These are phyloP conservation scores for Aschersonia sp. DNA, from an alignment of 2,329 filamentous ascomycete species.

Conservation along the genomic window DNA sequence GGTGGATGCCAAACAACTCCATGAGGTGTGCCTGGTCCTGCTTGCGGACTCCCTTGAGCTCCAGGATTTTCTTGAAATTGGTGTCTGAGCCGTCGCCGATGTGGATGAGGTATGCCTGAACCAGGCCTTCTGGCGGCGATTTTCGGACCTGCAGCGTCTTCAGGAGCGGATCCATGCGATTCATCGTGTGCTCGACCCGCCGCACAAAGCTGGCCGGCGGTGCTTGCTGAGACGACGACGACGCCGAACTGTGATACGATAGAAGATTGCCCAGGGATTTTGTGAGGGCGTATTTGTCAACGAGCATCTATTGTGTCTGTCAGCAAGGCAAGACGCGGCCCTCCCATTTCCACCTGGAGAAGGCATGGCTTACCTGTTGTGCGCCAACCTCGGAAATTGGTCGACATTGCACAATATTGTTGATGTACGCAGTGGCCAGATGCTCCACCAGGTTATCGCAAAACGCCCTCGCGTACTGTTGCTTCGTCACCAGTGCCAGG, in stretches of 20 bases:
- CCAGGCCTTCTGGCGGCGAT: conserved; percentile 80
- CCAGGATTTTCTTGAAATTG: conserved; percentile 93
- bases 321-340: not conserved
- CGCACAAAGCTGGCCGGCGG: conserved; percentile 57
- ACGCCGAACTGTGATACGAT: conserved; percentile 40
- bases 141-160: conserved; percentile 93
- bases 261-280: conserved; percentile 63
- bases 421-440: conserved; percentile 63
- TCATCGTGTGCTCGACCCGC: conserved; percentile 71
- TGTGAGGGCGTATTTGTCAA: conserved; percentile 85
- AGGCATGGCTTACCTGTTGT: conserved; percentile 50
- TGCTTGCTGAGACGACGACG: conserved; percentile 21
- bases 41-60: conserved; percentile 84
- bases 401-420: conserved; percentile 74
- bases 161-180: conserved; percentile 77
- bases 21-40: conserved; percentile 68
- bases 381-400: conserved; percentile 89
- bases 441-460: conserved; percentile 92
- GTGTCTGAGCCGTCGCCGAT: conserved; percentile 84
- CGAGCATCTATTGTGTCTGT: conserved; percentile 53
- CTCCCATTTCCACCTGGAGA: not conserved
- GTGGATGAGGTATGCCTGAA: conserved; percentile 95
- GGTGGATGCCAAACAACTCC: conserved; percentile 70
- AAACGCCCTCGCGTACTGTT: conserved; percentile 86
- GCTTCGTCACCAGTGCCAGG: conserved; percentile 66